Evolutionary conservation across 2,329 filamentous ascomycete genomes (phyloP).

Genomic region (Paraphaeosphaeria sporulosa): DNA sequence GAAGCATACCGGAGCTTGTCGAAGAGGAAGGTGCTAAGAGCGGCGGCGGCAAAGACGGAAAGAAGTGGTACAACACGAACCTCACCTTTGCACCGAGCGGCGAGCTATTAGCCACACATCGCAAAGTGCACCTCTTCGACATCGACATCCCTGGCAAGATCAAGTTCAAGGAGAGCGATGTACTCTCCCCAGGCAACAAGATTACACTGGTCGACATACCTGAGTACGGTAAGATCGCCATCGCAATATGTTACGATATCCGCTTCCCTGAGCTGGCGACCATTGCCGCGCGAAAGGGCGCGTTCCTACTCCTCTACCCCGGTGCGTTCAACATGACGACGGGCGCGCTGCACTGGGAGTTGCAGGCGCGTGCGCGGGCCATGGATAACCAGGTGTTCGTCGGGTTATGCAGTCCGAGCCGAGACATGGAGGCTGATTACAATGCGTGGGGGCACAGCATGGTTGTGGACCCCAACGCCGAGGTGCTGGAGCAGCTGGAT

Average conservation of each 20-base stretch:
- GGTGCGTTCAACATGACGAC: constrained; percentile 98
- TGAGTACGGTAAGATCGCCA: constrained; percentile 83
- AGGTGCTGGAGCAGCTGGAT: constrained; percentile 79
- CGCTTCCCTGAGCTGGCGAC: constrained; percentile 94
- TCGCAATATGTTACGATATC: constrained; percentile 98
- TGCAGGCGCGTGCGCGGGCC: constrained; percentile 82
- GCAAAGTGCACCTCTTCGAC: constrained; percentile 96
- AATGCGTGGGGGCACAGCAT: constrained; percentile 93
- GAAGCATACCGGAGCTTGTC: constrained; percentile 87
- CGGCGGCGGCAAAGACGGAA: constrained; percentile 37
- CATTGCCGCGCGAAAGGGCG: constrained; percentile 84
- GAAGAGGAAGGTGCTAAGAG: constrained; percentile 39
- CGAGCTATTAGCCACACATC: constrained; percentile 81
- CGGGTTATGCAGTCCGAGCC: constrained; percentile 87
- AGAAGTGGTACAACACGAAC: constrained; percentile 89
- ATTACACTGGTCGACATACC: constrained; percentile 86
- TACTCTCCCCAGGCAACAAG: constrained; percentile 83
- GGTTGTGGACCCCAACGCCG: constrained; percentile 85
- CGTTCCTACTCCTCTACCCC: constrained; percentile 88
- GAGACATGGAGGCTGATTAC: constrained; percentile 79
- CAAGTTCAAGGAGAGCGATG: constrained; percentile 87
- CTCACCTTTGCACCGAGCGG: constrained; percentile 83
- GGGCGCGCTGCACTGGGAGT: constrained; percentile 87
- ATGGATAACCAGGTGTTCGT: constrained; percentile 96
- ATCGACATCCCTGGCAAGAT: constrained; percentile 98